These are phyloP conservation scores for Populus hybrid DNA, from an alignment of 441 rosid species.

Conservation along the genomic window DNA sequence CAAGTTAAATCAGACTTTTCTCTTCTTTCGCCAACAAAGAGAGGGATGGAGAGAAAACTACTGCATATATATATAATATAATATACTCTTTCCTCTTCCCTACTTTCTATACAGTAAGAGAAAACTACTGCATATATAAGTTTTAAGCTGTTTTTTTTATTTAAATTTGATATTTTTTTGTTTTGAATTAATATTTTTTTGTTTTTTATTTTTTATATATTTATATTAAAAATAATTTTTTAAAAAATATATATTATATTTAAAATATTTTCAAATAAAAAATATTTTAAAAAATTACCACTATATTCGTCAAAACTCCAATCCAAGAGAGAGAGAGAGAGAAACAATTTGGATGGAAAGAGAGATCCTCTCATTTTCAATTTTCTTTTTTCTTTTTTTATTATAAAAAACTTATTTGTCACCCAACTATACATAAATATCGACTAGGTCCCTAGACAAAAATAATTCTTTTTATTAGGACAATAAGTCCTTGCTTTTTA, in stretches of 20 bases:
- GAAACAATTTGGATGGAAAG: neutral
- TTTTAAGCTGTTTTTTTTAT: no score
- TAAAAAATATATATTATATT: no score
- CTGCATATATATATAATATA: neutral
- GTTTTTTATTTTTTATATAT: no score
- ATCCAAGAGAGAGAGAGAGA: neutral
- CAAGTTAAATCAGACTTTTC: neutral
- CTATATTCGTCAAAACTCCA: no score
- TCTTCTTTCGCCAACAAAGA: neutral
- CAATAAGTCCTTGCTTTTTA: neutral
- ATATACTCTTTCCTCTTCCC: neutral
- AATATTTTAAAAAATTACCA: no score
- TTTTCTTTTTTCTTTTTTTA: no score
- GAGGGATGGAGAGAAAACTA: neutral
- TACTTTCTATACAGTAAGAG: neutral
- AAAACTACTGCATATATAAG: no score
- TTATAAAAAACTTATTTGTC: neutral
- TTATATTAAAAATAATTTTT: no score
- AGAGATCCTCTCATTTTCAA: neutral
- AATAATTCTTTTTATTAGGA: neutral
- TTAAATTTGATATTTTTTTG: no score
- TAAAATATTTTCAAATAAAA: no score
- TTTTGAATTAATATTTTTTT: no score
- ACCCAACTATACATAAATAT: neutral
- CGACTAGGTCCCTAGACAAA: neutral